Conservation (phyloP, 495 filamentous ascomycete genomes). For the Talaromyces nanjingensis region DNA sequence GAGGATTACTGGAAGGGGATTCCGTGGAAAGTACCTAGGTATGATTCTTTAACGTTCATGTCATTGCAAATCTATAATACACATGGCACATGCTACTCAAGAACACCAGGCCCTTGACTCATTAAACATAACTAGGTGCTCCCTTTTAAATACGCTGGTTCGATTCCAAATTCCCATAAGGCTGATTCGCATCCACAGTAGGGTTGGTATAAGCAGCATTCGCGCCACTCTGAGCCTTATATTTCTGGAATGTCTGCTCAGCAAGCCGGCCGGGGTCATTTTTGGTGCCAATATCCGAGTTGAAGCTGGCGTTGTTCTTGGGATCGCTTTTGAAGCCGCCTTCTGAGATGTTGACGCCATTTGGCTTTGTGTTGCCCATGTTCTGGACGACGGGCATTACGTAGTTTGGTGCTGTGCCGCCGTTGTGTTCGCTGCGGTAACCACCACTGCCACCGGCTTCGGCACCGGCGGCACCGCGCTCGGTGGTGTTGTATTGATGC, state of each 20-base stretch:
- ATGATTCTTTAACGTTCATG: background rate
- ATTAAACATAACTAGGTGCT: background rate
- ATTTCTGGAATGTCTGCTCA: constrained; percentile 39
- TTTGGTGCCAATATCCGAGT: constrained; percentile 48
- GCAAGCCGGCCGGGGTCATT: constrained; percentile 57
- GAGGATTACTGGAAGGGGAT: background rate
- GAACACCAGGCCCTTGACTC: background rate
- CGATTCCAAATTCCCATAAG: constrained; percentile 22
- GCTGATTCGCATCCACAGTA: constrained; percentile 13
- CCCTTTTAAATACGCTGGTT: constrained; percentile 35
- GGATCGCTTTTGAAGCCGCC: constrained; percentile 43
- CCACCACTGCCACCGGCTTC: constrained; percentile 23
- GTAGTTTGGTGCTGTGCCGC: constrained; percentile 38
- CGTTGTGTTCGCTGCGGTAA: constrained; percentile 20
- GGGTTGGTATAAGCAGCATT: constrained; percentile 25
- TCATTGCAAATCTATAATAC: background rate
- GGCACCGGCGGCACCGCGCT: constrained; percentile 8
- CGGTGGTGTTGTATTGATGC: constrained; percentile 11
- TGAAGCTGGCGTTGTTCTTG: constrained; percentile 53
- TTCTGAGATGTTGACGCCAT: constrained; percentile 50
- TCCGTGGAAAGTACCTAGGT: background rate
- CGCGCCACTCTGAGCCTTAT: constrained; percentile 29
- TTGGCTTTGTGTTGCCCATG: constrained; percentile 36
- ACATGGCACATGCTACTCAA: background rate
- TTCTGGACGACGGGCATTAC: constrained; percentile 27